phyloP scores from a whole-genome alignment of 805 yeast genomes.

The Ogataea degrootiae region DNA sequence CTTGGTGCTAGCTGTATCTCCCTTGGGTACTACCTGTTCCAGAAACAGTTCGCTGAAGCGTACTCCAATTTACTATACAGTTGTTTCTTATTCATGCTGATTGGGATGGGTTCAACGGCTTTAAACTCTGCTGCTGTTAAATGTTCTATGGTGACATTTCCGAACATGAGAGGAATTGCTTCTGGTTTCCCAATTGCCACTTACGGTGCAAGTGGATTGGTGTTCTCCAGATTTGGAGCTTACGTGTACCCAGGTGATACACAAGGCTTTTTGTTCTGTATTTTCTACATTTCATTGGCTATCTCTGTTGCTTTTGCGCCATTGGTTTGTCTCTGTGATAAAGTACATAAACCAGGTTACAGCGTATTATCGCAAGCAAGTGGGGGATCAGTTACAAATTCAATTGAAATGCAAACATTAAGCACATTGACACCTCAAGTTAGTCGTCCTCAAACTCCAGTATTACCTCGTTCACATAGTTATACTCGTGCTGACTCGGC shows the following conservation, averaged over 20 bases:
- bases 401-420: slow-evolving; percentile 1
- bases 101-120: slow-evolving; percentile 70
- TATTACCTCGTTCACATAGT: neutral
- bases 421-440: slow-evolving; percentile 7
- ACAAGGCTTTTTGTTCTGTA: slow-evolving; percentile 43
- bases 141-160: slow-evolving; percentile 68
- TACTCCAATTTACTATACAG: slow-evolving; percentile 37
- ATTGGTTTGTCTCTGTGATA: slow-evolving; percentile 37
- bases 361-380: neutral
- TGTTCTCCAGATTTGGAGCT: slow-evolving; percentile 54
- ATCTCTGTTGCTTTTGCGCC: slow-evolving; percentile 45
- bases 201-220: slow-evolving; percentile 70
- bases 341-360: slow-evolving; percentile 24
- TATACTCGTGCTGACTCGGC: neutral
- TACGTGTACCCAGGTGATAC: slow-evolving; percentile 55
- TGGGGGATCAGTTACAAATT: neutral
- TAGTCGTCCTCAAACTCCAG: neutral
- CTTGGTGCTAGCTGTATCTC: slow-evolving; percentile 47
- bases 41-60: slow-evolving; percentile 41
- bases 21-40: slow-evolving; percentile 53
- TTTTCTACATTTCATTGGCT: slow-evolving; percentile 38
- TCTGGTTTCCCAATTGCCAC: slow-evolving; percentile 71
- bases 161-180: slow-evolving; percentile 65
- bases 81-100: slow-evolving; percentile 42
- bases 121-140: slow-evolving; percentile 62